Evolutionary conservation across 2,329 filamentous ascomycete genomes (phyloP).

Genomic region (Colletotrichum australisinense): DNA sequence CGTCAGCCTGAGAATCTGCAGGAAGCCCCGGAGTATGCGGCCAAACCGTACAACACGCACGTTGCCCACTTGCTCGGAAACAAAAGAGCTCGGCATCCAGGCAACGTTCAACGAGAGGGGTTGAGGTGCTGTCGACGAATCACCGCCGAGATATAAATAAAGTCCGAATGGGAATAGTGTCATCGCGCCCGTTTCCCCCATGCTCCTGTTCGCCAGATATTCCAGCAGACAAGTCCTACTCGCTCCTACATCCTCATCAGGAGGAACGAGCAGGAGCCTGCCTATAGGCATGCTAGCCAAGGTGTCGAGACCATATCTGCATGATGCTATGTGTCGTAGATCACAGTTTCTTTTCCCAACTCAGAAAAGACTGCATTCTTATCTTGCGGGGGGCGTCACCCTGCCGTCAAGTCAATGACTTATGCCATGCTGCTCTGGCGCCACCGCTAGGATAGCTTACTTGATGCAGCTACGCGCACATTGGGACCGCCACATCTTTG

Average conservation of each 20-base stretch:
- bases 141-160: background rate
- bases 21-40: background rate
- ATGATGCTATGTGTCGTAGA: conserved; percentile 3
- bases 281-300: conserved; percentile 6
- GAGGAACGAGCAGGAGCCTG: background rate
- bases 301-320: background rate
- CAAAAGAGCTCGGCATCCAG: background rate
- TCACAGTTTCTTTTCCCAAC: conserved; percentile 6
- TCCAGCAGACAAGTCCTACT: background rate
- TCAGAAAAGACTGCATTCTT: conserved; percentile 13
- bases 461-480: background rate
- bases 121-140: background rate
- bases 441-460: background rate
- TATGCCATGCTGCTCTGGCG: background rate
- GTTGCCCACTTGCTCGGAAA: background rate
- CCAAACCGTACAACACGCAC: background rate
- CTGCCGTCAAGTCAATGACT: background rate
- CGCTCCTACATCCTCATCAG: background rate
- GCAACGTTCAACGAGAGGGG: background rate
- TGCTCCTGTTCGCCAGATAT: background rate
- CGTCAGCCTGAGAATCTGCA: background rate
- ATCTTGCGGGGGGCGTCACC: background rate
- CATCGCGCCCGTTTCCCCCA: background rate
- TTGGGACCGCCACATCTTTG: background rate
- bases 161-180: background rate